Base-by-base conservation (phyloP, 345 rosid genomes). In the Orychophragmus violaceus region DNA sequence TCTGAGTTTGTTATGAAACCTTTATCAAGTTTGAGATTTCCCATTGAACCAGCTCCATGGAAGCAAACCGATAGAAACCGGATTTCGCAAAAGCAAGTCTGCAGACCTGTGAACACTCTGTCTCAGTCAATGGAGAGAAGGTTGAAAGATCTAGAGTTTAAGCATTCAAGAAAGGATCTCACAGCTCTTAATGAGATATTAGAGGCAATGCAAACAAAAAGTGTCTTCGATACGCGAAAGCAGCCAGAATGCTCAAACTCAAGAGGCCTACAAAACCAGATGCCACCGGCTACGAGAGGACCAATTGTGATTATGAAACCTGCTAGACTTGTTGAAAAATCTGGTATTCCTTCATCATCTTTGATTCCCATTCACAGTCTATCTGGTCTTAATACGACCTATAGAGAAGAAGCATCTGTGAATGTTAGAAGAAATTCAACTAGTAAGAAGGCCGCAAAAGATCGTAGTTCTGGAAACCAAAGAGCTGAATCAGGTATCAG, bases 261-360 rank as follows among this genome's bases (percentile, higher is more conserved):
- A 54, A 54, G 50, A 71, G 23, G 45, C 39, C 29, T 62, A 3
- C 41, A 3, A 1, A 62, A 18, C 51, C 42, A 5, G 44, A 48
- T 18, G 29, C 68, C 62, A 30, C 21, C 36, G 5, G 11, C 21
- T 8, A 30, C 16, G 42, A 27, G 52, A 64, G 59, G 76, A 1
- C 95, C 96, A 6, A 94, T 94, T 52, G 96, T 94, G 74, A 88
- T 94, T 54, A 90, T 94, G 92, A 94, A 94, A 82, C 92, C 97
- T 14, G 89, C 90, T 14, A 90, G 86, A 77, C 85, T 81, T 54
- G 80, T 84, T 49, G 90, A 83, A 42, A 83, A 82, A 56, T 80
- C 83, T 42, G 78, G 80, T 64, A 69, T 82, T 59, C 75, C 81
- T 71, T 52, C 84, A 79, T 76, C 89, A 62, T 79, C 85, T 5